Evolutionary conservation across 208 protist species (phyloP).

Genomic region (Leishmania arabica): DNA sequence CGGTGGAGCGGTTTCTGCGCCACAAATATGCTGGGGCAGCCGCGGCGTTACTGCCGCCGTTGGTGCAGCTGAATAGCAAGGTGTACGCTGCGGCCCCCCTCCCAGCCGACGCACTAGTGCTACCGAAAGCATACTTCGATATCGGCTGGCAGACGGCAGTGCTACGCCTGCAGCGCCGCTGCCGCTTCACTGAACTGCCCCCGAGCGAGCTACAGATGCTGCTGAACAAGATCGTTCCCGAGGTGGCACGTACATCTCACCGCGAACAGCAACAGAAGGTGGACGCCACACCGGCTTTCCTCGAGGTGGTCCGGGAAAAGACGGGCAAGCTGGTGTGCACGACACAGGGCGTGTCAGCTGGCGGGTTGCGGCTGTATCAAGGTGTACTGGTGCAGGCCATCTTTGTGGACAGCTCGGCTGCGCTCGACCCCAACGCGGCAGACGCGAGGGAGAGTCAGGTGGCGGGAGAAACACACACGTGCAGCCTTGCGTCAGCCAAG

Average conservation of each 20-base stretch:
- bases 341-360: constrained; percentile 41
- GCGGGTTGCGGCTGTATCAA: constrained; percentile 73
- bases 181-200: constrained; percentile 39
- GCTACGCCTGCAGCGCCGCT: constrained; percentile 44
- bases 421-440: neutral
- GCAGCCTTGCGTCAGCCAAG: neutral
- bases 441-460: neutral
- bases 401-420: constrained; percentile 57
- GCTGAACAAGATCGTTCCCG: constrained; percentile 73
- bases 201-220: constrained; percentile 62
- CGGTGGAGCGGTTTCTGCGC: constrained; percentile 47
- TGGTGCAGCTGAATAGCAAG: constrained; percentile 57
- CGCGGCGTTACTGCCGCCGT: constrained; percentile 42
- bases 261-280: neutral
- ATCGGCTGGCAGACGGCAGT: constrained; percentile 71
- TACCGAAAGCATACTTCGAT: constrained; percentile 65
- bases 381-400: constrained; percentile 63
- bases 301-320: constrained; percentile 57
- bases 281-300: neutral
- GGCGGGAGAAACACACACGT: neutral
- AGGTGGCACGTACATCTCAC: constrained; percentile 29
- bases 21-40: constrained; percentile 26
- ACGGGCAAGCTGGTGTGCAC: constrained; percentile 74
- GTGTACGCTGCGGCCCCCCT: constrained; percentile 69
- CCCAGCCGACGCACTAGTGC: constrained; percentile 47